Conservation (phyloP, 306 rosid genomes). For the Trifolium dubium region DNA sequence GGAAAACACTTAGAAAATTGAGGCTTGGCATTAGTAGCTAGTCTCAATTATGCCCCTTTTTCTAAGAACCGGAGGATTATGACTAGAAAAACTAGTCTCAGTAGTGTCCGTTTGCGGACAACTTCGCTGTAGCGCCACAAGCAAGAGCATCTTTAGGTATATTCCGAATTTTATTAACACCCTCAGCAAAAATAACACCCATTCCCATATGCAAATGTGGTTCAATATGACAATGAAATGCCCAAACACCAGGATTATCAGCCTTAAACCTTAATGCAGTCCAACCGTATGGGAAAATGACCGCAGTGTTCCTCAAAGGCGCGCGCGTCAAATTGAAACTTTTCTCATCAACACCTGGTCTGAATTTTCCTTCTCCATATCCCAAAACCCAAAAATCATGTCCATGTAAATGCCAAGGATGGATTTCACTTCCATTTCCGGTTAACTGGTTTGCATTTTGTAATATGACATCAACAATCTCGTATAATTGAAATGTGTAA, state of each 20-base stretch:
- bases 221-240: slow-evolving; percentile 90
- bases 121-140: slow-evolving; percentile 59
- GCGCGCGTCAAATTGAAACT: slow-evolving; percentile 67
- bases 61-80: too few species aligned
- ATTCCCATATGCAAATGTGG: slow-evolving; percentile 95
- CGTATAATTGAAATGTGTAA: slow-evolving; percentile 45
- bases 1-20: neutral
- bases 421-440: slow-evolving; percentile 63
- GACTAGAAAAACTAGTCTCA: slow-evolving; percentile 3
- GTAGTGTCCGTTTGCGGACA: slow-evolving; percentile 5
- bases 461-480: slow-evolving; percentile 64
- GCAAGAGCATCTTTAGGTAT: slow-evolving; percentile 57
- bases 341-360: slow-evolving; percentile 38
- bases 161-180: slow-evolving; percentile 41
- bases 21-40: neutral
- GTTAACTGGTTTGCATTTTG: slow-evolving; percentile 66
- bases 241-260: slow-evolving; percentile 92
- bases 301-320: slow-evolving; percentile 70
- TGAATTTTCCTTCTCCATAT: slow-evolving; percentile 80
- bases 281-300: slow-evolving; percentile 81
- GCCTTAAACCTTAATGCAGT: slow-evolving; percentile 75
- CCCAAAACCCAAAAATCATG: slow-evolving; percentile 92
- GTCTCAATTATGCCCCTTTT: too few species aligned
- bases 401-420: slow-evolving; percentile 95
- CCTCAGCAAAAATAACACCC: slow-evolving; percentile 81